These are phyloP conservation scores for Coniochaeta sp. DNA, from an alignment of 2,329 filamentous ascomycete genomes.

Conservation along the genomic window DNA sequence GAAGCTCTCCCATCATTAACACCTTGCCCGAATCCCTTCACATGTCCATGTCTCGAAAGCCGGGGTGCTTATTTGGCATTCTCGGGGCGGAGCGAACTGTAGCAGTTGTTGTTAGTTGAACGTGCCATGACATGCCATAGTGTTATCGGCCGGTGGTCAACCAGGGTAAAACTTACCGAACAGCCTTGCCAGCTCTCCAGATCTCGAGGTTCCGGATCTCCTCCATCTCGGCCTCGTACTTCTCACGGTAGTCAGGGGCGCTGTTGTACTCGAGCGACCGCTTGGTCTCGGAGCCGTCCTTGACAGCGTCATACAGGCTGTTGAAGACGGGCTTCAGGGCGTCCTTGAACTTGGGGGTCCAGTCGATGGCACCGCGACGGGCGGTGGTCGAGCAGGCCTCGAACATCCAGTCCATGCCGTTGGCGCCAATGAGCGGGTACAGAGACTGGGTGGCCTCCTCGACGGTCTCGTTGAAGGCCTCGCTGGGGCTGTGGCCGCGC, in stretches of 20 bases:
- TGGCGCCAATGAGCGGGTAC: constrained; percentile 93
- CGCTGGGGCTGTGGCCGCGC: constrained; percentile 92
- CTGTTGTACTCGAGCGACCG: constrained; percentile 96
- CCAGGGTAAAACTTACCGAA: constrained; percentile 52
- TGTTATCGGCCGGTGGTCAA: background rate
- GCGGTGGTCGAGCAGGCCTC: constrained; percentile 98
- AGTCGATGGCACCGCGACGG: constrained; percentile 97
- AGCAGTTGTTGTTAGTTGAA: background rate
- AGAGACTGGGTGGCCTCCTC: constrained; percentile 98
- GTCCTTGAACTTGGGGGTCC: constrained; percentile 95
- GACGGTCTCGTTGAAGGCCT: constrained; percentile 99
- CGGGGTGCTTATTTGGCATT: constrained; percentile 62
- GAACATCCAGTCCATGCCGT: constrained; percentile 99
- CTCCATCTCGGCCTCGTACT: constrained; percentile 96
- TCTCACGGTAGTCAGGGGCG: constrained; percentile 91
- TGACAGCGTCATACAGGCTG: constrained; percentile 88
- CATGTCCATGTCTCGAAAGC: background rate
- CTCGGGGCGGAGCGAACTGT: constrained; percentile 71
- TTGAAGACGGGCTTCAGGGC: constrained; percentile 99
- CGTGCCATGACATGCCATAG: background rate
- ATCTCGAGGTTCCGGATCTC: constrained; percentile 98
- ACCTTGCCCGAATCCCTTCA: background rate
- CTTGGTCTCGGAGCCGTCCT: constrained; percentile 88
- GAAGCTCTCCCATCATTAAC: background rate
- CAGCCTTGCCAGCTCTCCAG: constrained; percentile 97